A percentile compares a stretch with the other conserved stretches of the same genome.
phyloP scores from a whole-genome alignment of 441 rosid genomes.

The Rhodomyrtus psidioides region DNA sequence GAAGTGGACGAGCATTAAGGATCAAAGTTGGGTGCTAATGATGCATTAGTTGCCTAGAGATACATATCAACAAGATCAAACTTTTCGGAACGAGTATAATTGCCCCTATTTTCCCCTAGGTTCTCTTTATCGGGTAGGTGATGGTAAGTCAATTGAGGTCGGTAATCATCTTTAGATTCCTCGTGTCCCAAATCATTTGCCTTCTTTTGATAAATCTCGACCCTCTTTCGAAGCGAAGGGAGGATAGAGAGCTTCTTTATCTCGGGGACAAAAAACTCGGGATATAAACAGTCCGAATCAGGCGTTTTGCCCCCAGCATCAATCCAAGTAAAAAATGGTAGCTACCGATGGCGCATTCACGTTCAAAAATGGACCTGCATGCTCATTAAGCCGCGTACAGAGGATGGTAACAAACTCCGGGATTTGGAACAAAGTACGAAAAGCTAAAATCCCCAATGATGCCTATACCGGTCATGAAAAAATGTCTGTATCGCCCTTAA shows the following conservation, averaged over 20 bases:
- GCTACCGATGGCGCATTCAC: not conserved
- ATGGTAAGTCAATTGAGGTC: not conserved
- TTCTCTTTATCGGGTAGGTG: not conserved
- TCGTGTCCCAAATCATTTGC: not conserved
- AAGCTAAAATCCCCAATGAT: not conserved
- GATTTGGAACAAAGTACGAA: too few relatives aligned
- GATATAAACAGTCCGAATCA: not conserved
- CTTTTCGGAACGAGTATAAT: not conserved
- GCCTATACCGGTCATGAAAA: too few relatives aligned
- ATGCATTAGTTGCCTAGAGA: not conserved
- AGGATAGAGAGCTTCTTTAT: not conserved
- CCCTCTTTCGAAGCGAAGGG: not conserved
- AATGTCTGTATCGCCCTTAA: too few relatives aligned
- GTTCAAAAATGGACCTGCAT: not conserved
- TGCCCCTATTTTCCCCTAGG: not conserved
- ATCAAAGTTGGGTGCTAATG: not conserved
- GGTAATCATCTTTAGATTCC: not conserved
- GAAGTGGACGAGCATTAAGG: not conserved
- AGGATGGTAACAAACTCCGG: not conserved
- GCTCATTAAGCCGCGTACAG: not conserved
- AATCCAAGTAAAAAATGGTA: not conserved
- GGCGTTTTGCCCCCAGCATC: not conserved
- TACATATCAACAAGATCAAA: not conserved
- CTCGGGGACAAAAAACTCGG: not conserved
- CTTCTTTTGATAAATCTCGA: not conserved